Conservation (phyloP, 768 basidiomycete genomes). For the Macrolepiota albuminosa region DNA sequence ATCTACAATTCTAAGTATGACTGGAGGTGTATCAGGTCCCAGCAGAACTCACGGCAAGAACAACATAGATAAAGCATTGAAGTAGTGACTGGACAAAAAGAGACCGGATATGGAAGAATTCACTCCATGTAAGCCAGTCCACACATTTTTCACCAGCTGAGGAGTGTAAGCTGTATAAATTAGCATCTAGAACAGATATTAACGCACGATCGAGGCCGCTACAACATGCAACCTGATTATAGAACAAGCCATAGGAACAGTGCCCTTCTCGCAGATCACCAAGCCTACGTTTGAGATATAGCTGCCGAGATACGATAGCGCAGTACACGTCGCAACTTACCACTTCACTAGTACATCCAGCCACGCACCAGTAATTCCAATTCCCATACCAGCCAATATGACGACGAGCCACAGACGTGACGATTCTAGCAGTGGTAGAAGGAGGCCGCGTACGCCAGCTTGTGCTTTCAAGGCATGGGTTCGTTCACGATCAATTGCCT, state of each 20-base stretch:
- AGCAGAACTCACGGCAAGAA: slow-evolving; percentile 48
- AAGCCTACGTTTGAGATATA: slow-evolving; percentile 38
- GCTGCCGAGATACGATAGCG: slow-evolving; percentile 1
- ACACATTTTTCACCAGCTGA: slow-evolving; percentile 62
- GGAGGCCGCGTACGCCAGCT: slow-evolving; percentile 50
- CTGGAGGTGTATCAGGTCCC: background rate
- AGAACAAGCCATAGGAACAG: slow-evolving; percentile 65
- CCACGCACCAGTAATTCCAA: slow-evolving; percentile 68
- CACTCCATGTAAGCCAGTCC: slow-evolving; percentile 69
- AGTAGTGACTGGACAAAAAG: slow-evolving; percentile 59
- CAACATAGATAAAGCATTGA: slow-evolving; percentile 61
- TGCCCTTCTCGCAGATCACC: slow-evolving; percentile 66
- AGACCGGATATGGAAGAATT: slow-evolving; percentile 46
- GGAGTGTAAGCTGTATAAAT: slow-evolving; percentile 2
- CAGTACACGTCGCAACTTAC: slow-evolving; percentile 29
- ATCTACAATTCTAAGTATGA: slow-evolving; percentile 33
- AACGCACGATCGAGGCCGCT: slow-evolving; percentile 56
- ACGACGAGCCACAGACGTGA: slow-evolving; percentile 65
- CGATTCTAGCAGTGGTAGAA: slow-evolving; percentile 52
- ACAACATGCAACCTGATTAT: slow-evolving; percentile 69
- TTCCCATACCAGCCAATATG: slow-evolving; percentile 58
- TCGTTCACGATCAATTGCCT: slow-evolving; percentile 55
- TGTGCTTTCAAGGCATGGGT: slow-evolving; percentile 44
- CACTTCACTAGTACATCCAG: slow-evolving; percentile 72
- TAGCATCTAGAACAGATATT: background rate